phyloP scores from a whole-genome alignment of 2,329 filamentous ascomycete species.

The Penicillium sp. region DNA sequence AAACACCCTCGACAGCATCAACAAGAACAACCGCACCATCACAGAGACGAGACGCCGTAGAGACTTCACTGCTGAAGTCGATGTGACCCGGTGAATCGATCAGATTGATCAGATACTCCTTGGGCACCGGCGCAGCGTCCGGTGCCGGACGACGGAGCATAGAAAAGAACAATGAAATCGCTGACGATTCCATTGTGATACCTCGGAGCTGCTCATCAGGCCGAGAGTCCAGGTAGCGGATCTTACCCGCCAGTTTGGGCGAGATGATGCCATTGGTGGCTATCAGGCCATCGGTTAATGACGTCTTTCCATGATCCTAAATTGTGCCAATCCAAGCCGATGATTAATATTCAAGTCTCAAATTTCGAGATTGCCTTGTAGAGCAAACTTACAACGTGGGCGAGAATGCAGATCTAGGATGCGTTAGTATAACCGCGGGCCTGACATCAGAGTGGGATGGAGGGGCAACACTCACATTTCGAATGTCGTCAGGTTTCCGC shows the following conservation, averaged over 20 bases:
- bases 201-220: conserved; percentile 94
- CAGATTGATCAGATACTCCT: conserved; percentile 93
- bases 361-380: neutral
- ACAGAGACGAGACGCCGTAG: conserved; percentile 88
- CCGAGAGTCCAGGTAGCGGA: conserved; percentile 93
- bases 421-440: conserved; percentile 31
- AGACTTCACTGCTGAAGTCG: conserved; percentile 97
- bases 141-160: conserved; percentile 75
- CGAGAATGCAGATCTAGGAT: conserved; percentile 84
- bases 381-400: conserved; percentile 71
- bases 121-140: conserved; percentile 68
- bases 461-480: conserved; percentile 70
- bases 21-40: conserved; percentile 94
- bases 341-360: neutral
- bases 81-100: conserved; percentile 99
- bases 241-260: conserved; percentile 94
- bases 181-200: conserved; percentile 99
- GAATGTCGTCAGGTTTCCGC: conserved; percentile 80
- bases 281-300: conserved; percentile 90
- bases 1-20: conserved; percentile 96
- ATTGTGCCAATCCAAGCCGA: conserved; percentile 5
- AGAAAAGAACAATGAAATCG: conserved; percentile 94
- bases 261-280: conserved; percentile 99
- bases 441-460: conserved; percentile 31
- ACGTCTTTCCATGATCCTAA: conserved; percentile 95